Conservation (phyloP, 2,329 filamentous ascomycete species). For the Apiospora marii region DNA sequence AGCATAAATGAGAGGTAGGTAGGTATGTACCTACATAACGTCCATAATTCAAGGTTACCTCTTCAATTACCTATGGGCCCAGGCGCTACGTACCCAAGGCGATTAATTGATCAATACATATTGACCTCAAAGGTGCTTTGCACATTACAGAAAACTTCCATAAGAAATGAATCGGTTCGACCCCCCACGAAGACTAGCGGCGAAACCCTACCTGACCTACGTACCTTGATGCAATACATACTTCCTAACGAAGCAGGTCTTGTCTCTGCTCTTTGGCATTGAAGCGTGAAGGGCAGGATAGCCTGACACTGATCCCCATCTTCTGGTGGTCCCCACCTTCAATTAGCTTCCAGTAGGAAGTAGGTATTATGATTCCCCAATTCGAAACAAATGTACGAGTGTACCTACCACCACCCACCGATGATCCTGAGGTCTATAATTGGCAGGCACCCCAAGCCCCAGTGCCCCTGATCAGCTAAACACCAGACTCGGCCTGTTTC, state of each 20-base stretch:
- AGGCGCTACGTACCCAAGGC: too few species aligned
- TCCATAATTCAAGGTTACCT: too few species aligned
- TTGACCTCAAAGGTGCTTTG: neutral
- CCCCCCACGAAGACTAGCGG: conserved; percentile 3
- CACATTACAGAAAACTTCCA: neutral
- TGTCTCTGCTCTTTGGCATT: neutral
- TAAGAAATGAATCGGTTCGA: neutral
- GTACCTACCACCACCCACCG: neutral
- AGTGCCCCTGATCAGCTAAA: neutral
- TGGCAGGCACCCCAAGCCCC: neutral
- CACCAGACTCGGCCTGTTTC: neutral
- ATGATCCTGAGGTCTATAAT: conserved; percentile 2
- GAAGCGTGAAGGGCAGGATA: neutral
- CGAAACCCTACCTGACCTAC: neutral
- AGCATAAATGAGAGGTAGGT: neutral
- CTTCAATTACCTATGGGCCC: too few species aligned
- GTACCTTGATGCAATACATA: neutral
- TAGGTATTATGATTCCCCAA: neutral
- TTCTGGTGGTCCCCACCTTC: neutral
- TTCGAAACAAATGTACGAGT: neutral
- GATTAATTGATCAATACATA: too few species aligned
- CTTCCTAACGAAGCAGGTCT: neutral
- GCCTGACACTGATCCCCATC: neutral
- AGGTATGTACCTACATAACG: neutral
- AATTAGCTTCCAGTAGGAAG: neutral